Conservation (phyloP, 169 alveolate species). For the Plasmodium vinckei region DNA sequence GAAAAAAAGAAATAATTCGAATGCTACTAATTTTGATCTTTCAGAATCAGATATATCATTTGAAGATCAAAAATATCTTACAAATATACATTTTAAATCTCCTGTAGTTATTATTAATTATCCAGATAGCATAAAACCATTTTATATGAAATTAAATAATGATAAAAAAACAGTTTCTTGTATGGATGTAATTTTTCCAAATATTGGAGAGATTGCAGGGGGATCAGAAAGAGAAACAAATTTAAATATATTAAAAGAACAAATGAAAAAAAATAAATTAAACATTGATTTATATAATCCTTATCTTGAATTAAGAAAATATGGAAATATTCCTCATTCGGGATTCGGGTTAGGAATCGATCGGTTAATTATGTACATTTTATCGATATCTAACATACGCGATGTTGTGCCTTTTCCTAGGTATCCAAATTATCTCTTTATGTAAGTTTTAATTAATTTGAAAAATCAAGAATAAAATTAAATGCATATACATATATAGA, state of each 20-base stretch:
- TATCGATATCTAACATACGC: conserved; percentile 97
- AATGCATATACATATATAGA: not conserved
- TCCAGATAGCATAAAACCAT: conserved; percentile 93
- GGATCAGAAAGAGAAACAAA: conserved; percentile 96
- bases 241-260: conserved; percentile 41
- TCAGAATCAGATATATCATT: conserved; percentile 82
- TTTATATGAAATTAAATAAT: conserved; percentile 94
- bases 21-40: too few relatives aligned
- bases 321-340: conserved; percentile 97
- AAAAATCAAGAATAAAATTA: not conserved
- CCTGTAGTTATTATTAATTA: conserved; percentile 88
- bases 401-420: conserved; percentile 99
- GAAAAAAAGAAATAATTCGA: conserved; percentile 57
- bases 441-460: conserved; percentile 8
- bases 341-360: conserved; percentile 99
- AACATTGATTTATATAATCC: conserved; percentile 86
- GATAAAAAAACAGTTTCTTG: conserved; percentile 96
- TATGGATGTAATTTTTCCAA: conserved; percentile 96
- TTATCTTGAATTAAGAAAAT: conserved; percentile 94
- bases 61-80: conserved; percentile 84
- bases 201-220: conserved; percentile 97
- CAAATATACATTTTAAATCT: conserved; percentile 88
- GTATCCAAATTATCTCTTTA: conserved; percentile 77
- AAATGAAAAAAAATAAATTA: conserved; percentile 90
- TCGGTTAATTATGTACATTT: conserved; percentile 96